These are phyloP conservation scores for Dipteronia sinensis DNA, from an alignment of 345 rosid genomes.

Conservation along the genomic window DNA sequence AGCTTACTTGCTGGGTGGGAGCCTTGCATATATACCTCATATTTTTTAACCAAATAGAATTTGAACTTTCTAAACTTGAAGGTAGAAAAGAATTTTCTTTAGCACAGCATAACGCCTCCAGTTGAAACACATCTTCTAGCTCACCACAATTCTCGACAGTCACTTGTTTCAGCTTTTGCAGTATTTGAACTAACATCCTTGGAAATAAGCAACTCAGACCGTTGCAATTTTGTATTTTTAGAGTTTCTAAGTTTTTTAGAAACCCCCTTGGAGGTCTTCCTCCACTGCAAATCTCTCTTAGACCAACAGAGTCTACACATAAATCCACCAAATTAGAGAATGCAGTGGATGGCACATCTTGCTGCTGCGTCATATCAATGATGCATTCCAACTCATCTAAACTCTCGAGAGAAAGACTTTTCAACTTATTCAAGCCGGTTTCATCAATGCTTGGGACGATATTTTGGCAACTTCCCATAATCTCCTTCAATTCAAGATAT, in stretches of 20 bases:
- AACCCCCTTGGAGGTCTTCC: neutral
- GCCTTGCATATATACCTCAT: slow-evolving; percentile 6
- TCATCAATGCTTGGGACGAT: slow-evolving; percentile 3
- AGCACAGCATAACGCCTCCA: neutral
- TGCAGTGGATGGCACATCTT: slow-evolving; percentile 3
- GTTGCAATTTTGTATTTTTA: neutral
- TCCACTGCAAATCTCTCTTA: slow-evolving; percentile 17
- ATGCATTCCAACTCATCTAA: slow-evolving; percentile 14
- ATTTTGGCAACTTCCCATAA: neutral
- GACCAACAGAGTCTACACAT: neutral
- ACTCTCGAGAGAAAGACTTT: neutral
- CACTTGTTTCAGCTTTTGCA: slow-evolving; percentile 14
- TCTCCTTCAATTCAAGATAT: neutral
- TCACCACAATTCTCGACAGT: neutral
- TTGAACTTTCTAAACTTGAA: neutral
- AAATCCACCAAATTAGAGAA: slow-evolving; percentile 17
- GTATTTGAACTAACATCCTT: neutral
- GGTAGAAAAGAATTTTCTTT: neutral
- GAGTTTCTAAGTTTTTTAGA: slow-evolving; percentile 17
- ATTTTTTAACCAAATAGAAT: neutral
- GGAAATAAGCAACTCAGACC: slow-evolving; percentile 6
- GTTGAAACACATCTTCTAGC: slow-evolving; percentile 15
- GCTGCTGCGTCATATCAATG: neutral
- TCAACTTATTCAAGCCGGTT: slow-evolving; percentile 5
- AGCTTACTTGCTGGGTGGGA: slow-evolving; percentile 11